Base-by-base conservation (phyloP, 2,329 filamentous ascomycete species). In the Colletotrichum endophyticum region DNA sequence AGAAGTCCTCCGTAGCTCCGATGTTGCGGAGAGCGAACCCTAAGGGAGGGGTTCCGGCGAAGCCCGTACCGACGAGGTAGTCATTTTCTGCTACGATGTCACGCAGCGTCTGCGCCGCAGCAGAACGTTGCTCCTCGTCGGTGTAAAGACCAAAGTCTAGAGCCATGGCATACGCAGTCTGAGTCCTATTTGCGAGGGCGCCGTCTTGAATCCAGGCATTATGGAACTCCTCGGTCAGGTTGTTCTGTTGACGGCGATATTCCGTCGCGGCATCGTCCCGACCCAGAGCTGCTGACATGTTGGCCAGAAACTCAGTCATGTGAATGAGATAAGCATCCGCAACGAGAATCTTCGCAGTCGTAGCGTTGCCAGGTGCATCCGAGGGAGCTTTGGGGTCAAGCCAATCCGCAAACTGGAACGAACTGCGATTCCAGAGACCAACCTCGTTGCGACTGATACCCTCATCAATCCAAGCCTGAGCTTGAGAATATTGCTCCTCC, bases 301-400 rank as follows among this genome's bases (percentile, higher is more conserved):
- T 80, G 2, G 81, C 80, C 4, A 87, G 81, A 0, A 87, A 72
- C 8, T 82, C 79, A 0, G 87, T 87, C 27, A 88, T 85, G 61
- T 86, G 84, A 2, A 88, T 84, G 2, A 89, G 82, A 73, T 88
- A 89, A 3, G 87, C 87, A 70, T 90, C 87, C 1, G 88, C 86
- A 1, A 89, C 87, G 3, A 88, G 82, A 5, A 82, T 81, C 1
- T 83, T 80, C 49, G 86, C 81, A 0, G 88, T 89, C 0, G 83
- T 84, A 0, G 86, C 86, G 19, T 80, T 80, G 4, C 82, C 84
- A 0, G 88, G 84, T 11, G 84, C 78, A 1, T 86, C 82, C 0
- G 85, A 82, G 0, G 88, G 87, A 1, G 88, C 84, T 5, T 83
- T 83, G 0, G 88, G 88, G 70, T 89, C 88, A 3, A 90, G 83